Evolutionary conservation across 2,329 filamentous ascomycete genomes (phyloP).

Genomic region (Rutstroemia sp.): DNA sequence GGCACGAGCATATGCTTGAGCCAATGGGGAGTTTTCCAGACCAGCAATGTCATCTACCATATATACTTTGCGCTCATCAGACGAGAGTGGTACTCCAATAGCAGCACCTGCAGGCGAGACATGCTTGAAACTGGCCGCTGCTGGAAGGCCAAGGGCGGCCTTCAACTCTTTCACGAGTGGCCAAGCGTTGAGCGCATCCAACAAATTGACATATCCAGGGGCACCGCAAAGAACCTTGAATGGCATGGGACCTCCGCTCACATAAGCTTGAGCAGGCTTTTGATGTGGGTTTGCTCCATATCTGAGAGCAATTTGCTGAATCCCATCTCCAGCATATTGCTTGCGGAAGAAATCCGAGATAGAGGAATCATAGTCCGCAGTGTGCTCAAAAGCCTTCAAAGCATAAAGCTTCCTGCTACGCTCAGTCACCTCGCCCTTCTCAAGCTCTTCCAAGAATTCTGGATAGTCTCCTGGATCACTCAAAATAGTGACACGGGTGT

Average conservation of each 20-base stretch:
- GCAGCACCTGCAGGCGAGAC: slow-evolving; percentile 95
- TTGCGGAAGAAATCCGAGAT: slow-evolving; percentile 98
- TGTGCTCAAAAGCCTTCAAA: slow-evolving; percentile 97
- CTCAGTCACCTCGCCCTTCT: slow-evolving; percentile 79
- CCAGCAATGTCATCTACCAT: slow-evolving; percentile 95
- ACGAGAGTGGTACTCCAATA: slow-evolving; percentile 78
- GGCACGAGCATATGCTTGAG: slow-evolving; percentile 92
- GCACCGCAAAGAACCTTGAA: slow-evolving; percentile 89
- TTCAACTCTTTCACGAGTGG: slow-evolving; percentile 94
- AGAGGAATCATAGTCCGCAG: slow-evolving; percentile 89
- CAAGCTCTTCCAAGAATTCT: slow-evolving; percentile 85
- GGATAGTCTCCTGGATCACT: slow-evolving; percentile 92
- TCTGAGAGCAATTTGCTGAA: slow-evolving; percentile 76
- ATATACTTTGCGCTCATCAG: slow-evolving; percentile 92
- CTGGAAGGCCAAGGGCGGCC: slow-evolving; percentile 76
- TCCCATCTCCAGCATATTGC: slow-evolving; percentile 81
- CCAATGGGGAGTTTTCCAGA: slow-evolving; percentile 76
- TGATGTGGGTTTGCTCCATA: slow-evolving; percentile 98
- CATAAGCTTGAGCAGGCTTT: slow-evolving; percentile 86
- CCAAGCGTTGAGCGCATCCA: slow-evolving; percentile 96
- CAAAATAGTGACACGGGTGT: slow-evolving; percentile 88
- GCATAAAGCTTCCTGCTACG: slow-evolving; percentile 82
- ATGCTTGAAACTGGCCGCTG: slow-evolving; percentile 97
- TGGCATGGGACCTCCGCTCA: slow-evolving; percentile 66
- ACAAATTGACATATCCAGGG: slow-evolving; percentile 94